Base-by-base conservation (phyloP, 148 eudicot species). In the Chenopodium formosanum region DNA sequence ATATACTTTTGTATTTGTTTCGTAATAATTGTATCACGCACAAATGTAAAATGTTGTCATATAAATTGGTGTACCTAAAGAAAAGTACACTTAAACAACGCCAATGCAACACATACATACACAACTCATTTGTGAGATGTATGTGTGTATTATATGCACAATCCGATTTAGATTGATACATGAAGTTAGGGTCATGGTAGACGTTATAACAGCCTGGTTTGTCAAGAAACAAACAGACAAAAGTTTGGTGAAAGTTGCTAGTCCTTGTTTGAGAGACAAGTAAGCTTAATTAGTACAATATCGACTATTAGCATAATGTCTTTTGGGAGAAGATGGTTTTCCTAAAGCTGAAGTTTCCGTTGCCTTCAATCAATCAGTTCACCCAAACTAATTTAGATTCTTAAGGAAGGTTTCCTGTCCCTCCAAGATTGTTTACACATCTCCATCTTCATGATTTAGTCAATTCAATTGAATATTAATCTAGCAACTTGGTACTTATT, bases 161-260 rank as follows among this genome's bases (percentile, higher is more conserved):
- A 17, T 56, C 0, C 4, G 4, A 22, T 27, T 60, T 40, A 17
- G 2, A 4, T 44, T 53, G 47, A 9, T 75, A 17, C 47, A 75
- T 75, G 52, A 75, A 32, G 23, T 52, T 52, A 74, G 37, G 46
- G 47, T 46, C 3, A 37, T 22, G 17, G 16, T 14, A 56, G 7
- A 56, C 17, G 62, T 11, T 25, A 56, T 23, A 63, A 46, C 79
- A 78, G 60, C 23, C 73, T 46, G 65, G 27, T 73, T 79, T 29
- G 48, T 4, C 34, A 50, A 19, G 16, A 48, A 74, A 70, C 81
- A 74, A 2, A 13, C 81, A 44, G 50, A 34, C 7, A 81, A 7
- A 47, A 50, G 34, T 78, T 80, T 48, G 82, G 82, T 84, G 80
- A 44, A 76, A 77, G 63, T 79, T 72, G 66, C 72, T 48, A 60